Evolutionary conservation across 805 yeast species (phyloP), one percentile per base, ranked within the genome.

Genomic region (Maudiozyma pseudohumilis): DNA sequence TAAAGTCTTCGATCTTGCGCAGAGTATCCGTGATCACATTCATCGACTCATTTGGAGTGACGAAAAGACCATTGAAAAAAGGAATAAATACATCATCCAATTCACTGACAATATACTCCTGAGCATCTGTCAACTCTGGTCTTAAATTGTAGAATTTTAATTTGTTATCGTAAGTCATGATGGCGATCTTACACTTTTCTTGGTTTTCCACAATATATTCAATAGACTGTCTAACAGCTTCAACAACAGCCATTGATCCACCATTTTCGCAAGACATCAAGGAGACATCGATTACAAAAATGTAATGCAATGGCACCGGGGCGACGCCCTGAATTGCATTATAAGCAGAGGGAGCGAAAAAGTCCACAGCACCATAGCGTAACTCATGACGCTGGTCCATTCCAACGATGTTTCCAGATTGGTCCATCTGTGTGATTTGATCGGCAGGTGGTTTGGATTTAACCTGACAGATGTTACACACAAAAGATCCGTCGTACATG

Each of bases 381-480:
- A 89, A 65, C 52, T 89, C 97, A 2, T 19, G 70, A 28, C 39
- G 43, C 5, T 30, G 26, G 6, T 26, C 15, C 45, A 72, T 66
- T 60, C 85, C 95, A 8, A 72, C 59, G 48, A 95, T 68, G 36
- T 72, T 67, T 17, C 80, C 81, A 18, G 70, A 65, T 3, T 68
- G 62, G 48, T 79, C 86, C 6, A 80, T 56, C 23, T 80, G 75
- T 25, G 82, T 66, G 39, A 64, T 64, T 50, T 86, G 87, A 26
- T 79, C 87, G 8, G 58, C 55, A 0, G 94, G 84, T 12, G 81
- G 74, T 5, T 67, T 64, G 52, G 80, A 81, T 38, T 85, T 72
- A 48, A 81, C 82, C 43, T 76, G 77, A 63, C 98, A 92, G 52
- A 92, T 72, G 59, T 89, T 89, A 66, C 98, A 92, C 10, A 74